Evolutionary conservation across 192 early-diverging fungal genomes (phyloP).

Genomic region (Podila clonocystis): DNA sequence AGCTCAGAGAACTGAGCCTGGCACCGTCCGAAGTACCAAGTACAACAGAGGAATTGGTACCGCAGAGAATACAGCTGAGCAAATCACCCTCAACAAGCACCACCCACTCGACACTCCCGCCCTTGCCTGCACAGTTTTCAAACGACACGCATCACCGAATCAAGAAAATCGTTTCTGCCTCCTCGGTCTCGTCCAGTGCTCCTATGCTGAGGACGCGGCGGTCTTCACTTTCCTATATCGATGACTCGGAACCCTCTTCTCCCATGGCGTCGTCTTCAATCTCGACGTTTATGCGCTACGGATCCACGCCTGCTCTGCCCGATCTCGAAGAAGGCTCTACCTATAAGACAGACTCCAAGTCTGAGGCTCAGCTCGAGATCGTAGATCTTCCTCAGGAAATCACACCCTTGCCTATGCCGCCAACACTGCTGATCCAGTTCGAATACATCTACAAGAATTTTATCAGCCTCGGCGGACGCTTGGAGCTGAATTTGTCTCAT

Average conservation of each 20-base stretch:
- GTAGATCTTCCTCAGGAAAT: background rate
- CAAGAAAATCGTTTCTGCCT: constrained; percentile 44
- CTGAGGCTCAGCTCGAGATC: background rate
- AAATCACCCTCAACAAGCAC: constrained; percentile 18
- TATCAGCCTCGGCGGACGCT: constrained; percentile 24
- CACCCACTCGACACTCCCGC: constrained; percentile 11
- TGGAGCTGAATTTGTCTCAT: constrained; percentile 45
- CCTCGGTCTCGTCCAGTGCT: constrained; percentile 31
- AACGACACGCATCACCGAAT: constrained; percentile 14
- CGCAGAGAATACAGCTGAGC: background rate
- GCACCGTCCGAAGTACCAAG: background rate
- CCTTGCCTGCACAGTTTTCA: constrained; percentile 28
- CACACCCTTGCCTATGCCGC: constrained; percentile 38
- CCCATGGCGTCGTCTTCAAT: constrained; percentile 25
- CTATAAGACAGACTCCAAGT: background rate
- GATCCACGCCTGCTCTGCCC: constrained; percentile 15
- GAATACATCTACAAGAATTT: constrained; percentile 49
- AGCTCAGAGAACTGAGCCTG: constrained; percentile 20
- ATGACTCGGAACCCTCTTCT: constrained; percentile 47
- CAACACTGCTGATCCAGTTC: constrained; percentile 40
- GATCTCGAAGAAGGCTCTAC: constrained; percentile 18
- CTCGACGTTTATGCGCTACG: constrained; percentile 12
- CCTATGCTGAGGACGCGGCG: constrained; percentile 28
- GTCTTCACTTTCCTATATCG: constrained; percentile 18
- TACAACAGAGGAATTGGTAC: background rate